Evolutionary conservation across 306 rosid species (phyloP).

Genomic region (Fagus sylvatica): DNA sequence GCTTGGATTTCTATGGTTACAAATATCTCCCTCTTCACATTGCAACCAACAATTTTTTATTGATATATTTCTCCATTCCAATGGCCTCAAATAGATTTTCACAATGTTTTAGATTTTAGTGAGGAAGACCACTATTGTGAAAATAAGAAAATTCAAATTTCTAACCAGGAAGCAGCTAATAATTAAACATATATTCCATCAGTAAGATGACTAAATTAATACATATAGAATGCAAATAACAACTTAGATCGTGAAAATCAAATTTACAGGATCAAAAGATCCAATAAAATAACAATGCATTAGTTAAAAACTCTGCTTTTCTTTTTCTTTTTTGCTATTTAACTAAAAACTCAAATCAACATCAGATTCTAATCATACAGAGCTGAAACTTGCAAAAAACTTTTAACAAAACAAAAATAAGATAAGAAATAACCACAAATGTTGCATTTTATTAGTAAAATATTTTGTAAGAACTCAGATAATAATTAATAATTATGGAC

Average conservation of each 20-base stretch:
- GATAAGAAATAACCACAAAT: background rate
- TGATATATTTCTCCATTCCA: background rate
- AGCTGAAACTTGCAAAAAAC: background rate
- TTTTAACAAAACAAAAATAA: background rate
- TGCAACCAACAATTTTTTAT: background rate
- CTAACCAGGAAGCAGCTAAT: background rate
- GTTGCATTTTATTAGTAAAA: background rate
- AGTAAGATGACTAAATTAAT: background rate
- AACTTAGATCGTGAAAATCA: background rate
- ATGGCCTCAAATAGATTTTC: background rate
- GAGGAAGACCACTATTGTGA: background rate
- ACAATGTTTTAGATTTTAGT: background rate
- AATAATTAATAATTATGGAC: constrained; percentile 24
- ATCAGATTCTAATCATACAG: background rate
- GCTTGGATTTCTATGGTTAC: background rate
- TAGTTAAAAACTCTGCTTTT: background rate
- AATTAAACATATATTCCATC: background rate
- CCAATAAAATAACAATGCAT: background rate
- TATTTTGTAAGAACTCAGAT: background rate
- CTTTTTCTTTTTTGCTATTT: background rate
- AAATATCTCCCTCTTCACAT: background rate
- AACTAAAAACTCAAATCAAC: background rate
- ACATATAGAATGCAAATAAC: background rate
- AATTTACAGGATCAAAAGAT: background rate
- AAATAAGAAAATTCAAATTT: background rate